Evolutionary conservation across 306 rosid species (phyloP), one percentile per base, ranked within the genome.

Genomic region (cucumber (Cucumis sativus)): DNA sequence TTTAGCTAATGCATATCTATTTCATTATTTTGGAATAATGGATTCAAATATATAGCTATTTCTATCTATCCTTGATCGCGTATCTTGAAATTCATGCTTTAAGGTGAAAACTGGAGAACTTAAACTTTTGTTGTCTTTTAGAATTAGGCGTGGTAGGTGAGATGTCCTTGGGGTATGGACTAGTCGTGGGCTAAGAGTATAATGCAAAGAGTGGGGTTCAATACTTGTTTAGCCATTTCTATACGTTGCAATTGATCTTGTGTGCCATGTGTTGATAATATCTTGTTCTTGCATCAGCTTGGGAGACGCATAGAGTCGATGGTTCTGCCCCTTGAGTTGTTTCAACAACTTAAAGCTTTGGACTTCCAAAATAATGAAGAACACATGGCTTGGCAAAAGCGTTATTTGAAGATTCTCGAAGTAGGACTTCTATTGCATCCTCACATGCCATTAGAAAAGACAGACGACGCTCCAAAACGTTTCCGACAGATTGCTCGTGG

Each of bases 321-420:
- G 88, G 97, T 95, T 80, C 85, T 95, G 82, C 99, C 99, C 1
- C 86, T 95, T 18, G 99, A 95, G 91, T 83, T 92, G 15, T 85
- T 95, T 21, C 99, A 88, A 80, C 89, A 92, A 89, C 89, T 90
- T 78, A 88, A 84, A 82, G 75, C 86, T 73, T 85, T 85, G 43
- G 99, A 95, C 81, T 90, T 95, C 77, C 86, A 91, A 23, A 86
- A 73, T 78, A 90, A 80, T 77, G 91, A 85, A 80, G 97, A 95
- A 62, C 88, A 86, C 52, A 96, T 88, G 86, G 91, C 87, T 82
- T 92, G 89, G 92, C 88, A 89, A 79, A 90, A 92, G 83, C 88
- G 95, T 78, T 86, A 89, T 81, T 80, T 92, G 82, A 95, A 91
- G 86, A 80, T 95, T 83, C 89, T 95, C 23, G 97, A 95, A 85